phyloP scores from a whole-genome alignment of 495 filamentous ascomycete genomes.

The Aspergillus nanangensis region DNA sequence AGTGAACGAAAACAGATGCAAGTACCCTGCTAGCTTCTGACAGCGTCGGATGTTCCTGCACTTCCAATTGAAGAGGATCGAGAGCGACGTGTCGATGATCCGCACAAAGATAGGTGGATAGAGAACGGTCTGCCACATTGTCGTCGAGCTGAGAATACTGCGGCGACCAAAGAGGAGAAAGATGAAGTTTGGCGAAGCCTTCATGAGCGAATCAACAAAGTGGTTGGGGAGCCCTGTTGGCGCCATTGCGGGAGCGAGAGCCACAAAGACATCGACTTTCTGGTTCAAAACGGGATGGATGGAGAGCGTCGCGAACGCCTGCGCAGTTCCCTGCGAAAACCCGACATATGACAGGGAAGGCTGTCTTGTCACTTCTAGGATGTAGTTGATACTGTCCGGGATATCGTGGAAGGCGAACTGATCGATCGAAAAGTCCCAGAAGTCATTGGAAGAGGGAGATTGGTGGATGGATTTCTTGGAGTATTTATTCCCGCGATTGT shows the following conservation, averaged over 20 bases:
- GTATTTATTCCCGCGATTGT: constrained; percentile 98
- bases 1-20: constrained; percentile 93
- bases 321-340: constrained; percentile 94
- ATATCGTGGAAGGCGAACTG: constrained; percentile 98
- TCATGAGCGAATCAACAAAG: constrained; percentile 87
- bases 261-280: constrained; percentile 94
- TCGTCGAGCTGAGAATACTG: constrained; percentile 85
- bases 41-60: constrained; percentile 78
- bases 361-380: constrained; percentile 77
- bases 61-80: constrained; percentile 85
- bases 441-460: constrained; percentile 68
- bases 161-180: constrained; percentile 94
- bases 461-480: constrained; percentile 81
- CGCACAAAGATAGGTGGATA: constrained; percentile 93
- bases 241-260: constrained; percentile 94
- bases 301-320: constrained; percentile 92
- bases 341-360: constrained; percentile 91
- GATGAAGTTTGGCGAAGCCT: constrained; percentile 87
- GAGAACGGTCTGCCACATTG: constrained; percentile 95
- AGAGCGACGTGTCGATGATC: constrained; percentile 76
- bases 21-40: constrained; percentile 95
- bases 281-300: constrained; percentile 90
- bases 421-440: constrained; percentile 98
- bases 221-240: constrained; percentile 84
- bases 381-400: constrained; percentile 87